Conservation (phyloP, 1,284 basidiomycete species). For the Gymnopus androsaceus region DNA sequence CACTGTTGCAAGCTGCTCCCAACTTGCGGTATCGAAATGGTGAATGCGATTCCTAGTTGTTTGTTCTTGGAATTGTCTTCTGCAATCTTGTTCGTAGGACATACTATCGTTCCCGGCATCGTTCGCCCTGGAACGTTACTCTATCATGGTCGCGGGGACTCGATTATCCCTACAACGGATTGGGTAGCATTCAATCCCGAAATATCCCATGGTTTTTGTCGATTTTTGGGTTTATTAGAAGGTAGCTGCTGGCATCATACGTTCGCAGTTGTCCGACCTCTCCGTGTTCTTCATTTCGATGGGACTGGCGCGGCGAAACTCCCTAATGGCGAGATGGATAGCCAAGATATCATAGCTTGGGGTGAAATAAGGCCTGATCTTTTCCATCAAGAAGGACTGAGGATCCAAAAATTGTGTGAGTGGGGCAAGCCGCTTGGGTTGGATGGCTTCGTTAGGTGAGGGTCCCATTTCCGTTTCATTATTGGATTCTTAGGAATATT, state of each 20-base stretch:
- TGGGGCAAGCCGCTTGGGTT: constrained; percentile 44
- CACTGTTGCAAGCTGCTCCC: constrained; percentile 46
- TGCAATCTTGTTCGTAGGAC: constrained; percentile 39
- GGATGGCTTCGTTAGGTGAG: too few species aligned
- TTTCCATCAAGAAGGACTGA: constrained; percentile 26
- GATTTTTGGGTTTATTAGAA: too few species aligned
- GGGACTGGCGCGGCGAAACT: constrained; percentile 42
- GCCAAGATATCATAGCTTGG: constrained; percentile 44
- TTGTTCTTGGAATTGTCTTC: background rate
- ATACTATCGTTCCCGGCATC: constrained; percentile 43
- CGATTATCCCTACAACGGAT: constrained; percentile 35
- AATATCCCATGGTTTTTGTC: constrained; percentile 42
- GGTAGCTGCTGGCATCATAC: constrained; percentile 38
- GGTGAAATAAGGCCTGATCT: constrained; percentile 24
- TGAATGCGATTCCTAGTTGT: constrained; percentile 5
- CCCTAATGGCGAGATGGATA: constrained; percentile 38
- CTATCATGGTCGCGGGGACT: constrained; percentile 36
- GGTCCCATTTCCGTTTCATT: background rate
- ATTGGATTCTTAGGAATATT: background rate
- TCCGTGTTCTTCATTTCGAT: constrained; percentile 47
- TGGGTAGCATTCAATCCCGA: constrained; percentile 47
- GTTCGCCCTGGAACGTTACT: constrained; percentile 44
- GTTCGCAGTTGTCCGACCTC: constrained; percentile 34
- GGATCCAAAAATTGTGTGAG: constrained; percentile 34
- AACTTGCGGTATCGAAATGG: constrained; percentile 45